These are phyloP conservation scores for Didymosphaeria variabile DNA, from an alignment of 2,329 filamentous ascomycete genomes.

Conservation along the genomic window DNA sequence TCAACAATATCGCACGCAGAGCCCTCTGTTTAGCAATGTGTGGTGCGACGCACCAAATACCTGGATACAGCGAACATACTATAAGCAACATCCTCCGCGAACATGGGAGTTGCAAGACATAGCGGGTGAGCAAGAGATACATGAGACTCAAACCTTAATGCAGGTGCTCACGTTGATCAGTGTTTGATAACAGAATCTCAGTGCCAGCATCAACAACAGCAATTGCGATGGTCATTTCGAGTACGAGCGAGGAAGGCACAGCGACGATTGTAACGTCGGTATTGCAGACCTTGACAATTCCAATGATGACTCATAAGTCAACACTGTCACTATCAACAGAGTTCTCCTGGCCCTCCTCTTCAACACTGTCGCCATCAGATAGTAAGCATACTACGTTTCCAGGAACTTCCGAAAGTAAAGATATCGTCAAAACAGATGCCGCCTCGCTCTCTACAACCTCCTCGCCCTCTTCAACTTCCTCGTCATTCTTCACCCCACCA, in stretches of 20 bases:
- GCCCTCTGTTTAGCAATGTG: not conserved
- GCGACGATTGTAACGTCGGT: not conserved
- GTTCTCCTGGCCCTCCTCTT: too few relatives aligned
- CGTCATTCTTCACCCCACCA: not conserved
- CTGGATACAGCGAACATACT: not conserved
- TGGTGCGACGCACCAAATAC: not conserved
- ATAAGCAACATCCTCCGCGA: not conserved
- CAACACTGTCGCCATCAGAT: not conserved
- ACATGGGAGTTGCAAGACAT: not conserved
- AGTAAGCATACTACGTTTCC: not conserved
- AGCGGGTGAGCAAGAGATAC: not conserved
- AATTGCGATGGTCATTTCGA: not conserved
- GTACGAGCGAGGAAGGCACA: not conserved
- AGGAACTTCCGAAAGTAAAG: not conserved
- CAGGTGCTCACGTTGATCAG: too few relatives aligned
- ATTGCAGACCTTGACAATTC: too few relatives aligned
- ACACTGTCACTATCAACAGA: too few relatives aligned
- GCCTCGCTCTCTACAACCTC: not conserved
- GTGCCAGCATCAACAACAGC: not conserved
- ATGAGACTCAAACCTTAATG: not conserved
- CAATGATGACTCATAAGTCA: too few relatives aligned
- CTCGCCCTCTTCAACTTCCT: not conserved
- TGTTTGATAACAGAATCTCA: too few relatives aligned
- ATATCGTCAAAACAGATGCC: not conserved
- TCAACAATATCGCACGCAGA: not conserved